Percentiles rank a stretch among this genome's conserved stretches.
phyloP scores from a whole-genome alignment of 345 rosid genomes.

The Microcos paniculata region DNA sequence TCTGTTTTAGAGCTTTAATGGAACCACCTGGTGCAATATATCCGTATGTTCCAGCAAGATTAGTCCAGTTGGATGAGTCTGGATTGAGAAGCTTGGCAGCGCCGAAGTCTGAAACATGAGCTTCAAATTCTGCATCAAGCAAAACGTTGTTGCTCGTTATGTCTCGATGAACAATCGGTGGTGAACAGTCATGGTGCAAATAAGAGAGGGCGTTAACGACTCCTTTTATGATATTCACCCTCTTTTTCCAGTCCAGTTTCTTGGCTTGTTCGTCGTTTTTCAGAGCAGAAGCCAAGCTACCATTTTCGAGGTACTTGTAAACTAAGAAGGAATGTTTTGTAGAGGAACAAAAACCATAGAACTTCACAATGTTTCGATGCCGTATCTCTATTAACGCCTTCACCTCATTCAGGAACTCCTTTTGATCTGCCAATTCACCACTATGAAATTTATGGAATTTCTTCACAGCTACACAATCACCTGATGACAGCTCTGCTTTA shows the following conservation, averaged over 20 bases:
- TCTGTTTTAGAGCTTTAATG: not conserved
- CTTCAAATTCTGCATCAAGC: slow-evolving; percentile 19
- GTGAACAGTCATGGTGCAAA: slow-evolving; percentile 23
- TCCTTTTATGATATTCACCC: slow-evolving; percentile 18
- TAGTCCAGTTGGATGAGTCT: slow-evolving; percentile 18
- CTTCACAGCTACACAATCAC: slow-evolving; percentile 27
- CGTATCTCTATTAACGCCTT: slow-evolving; percentile 21
- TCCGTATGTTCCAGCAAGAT: not conserved
- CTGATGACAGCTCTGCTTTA: slow-evolving; percentile 19
- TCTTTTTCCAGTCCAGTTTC: slow-evolving; percentile 31
- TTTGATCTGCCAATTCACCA: slow-evolving; percentile 1
- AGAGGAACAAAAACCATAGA: slow-evolving; percentile 26
- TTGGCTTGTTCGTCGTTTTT: slow-evolving; percentile 8
- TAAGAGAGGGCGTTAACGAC: slow-evolving; percentile 26
- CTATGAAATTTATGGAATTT: slow-evolving; percentile 7
- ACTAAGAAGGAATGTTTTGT: slow-evolving; percentile 17
- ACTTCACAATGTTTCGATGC: slow-evolving; percentile 31
- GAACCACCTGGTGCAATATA: slow-evolving; percentile 29
- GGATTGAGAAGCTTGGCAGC: slow-evolving; percentile 22
- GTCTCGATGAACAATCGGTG: slow-evolving; percentile 28
- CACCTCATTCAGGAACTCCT: slow-evolving; percentile 23
- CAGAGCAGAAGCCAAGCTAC: slow-evolving; percentile 29
- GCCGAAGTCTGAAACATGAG: slow-evolving; percentile 11
- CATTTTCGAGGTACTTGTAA: slow-evolving; percentile 29
- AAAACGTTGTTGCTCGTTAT: slow-evolving; percentile 16